Base-by-base conservation (phyloP, 306 rosid species). In the Lathyrus aphaca region DNA sequence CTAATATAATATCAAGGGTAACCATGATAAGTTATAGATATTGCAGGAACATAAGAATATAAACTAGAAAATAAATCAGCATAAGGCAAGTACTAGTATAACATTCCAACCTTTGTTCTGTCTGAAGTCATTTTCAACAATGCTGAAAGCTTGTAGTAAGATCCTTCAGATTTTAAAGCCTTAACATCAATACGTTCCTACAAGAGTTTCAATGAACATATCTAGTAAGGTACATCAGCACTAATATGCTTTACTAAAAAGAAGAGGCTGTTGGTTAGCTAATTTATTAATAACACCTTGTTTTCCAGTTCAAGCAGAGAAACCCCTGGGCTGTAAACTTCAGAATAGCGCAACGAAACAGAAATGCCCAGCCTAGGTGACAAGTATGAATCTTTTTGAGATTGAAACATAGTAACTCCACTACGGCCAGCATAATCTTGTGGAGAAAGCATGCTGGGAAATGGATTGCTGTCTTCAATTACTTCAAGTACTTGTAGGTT, bases 391-490 rank as follows among this genome's bases (percentile, higher is more conserved):
- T 90, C 98, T 70, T 87, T 93, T 69, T 87, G 91, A 72, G 97
- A 90, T 51, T 86, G 82, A 78, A 88, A 93, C 81, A 84, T 75
- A 8, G 81, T 38, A 71, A 55, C 77, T 37, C 97, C 96, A 60
- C 88, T 85, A 57, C 86, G 93, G 42, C 87, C 75, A 57, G 80
- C 82, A 74, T 84, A 85, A 76, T 91, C 91, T 74, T 88, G 99
- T 19, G 99, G 96, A 57, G 99, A 94, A 75, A 94, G 91, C 99
- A 94, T 94, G 75, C 86, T 84, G 43, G 99, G 97, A 78, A 85
- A 78, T 16, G 95, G 96, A 72, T 86, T 88, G 50, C 63, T 87
- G 72, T 94, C 97, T 76, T 94, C 99, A 81, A 94, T 84, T 68
- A 68, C 84, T 83, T 94, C 97, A 59, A 94, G 91, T 13, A 91